A percentile compares a stretch with the other conserved stretches of the same genome.
These are phyloP conservation scores for Daldinia bambusicola DNA, from an alignment of 495 filamentous ascomycete species.

Conservation along the genomic window DNA sequence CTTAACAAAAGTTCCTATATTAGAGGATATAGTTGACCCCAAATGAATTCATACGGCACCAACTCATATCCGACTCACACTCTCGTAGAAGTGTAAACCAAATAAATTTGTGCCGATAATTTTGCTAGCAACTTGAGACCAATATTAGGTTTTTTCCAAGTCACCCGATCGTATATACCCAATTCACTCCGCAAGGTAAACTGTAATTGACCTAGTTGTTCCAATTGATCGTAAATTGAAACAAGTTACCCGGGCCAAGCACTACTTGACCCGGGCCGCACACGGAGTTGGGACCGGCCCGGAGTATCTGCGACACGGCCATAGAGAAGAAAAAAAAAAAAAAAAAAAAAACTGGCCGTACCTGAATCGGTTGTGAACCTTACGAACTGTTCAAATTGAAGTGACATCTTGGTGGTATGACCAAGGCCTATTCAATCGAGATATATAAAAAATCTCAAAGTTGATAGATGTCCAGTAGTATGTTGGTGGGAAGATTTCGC, in stretches of 20 bases:
- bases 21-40: too few relatives aligned
- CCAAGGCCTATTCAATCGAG: neutral
- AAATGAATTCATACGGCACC: neutral
- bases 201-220: neutral
- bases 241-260: neutral
- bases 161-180: neutral
- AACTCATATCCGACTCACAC: neutral
- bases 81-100: neutral
- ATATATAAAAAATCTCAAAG: neutral
- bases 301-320: neutral
- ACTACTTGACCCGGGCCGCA: conserved; percentile 9
- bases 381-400: conserved; percentile 53
- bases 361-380: conserved; percentile 58
- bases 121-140: neutral
- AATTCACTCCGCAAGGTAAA: neutral
- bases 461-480: neutral
- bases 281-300: neutral
- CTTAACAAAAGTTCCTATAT: neutral
- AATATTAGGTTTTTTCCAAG: neutral
- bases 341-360: conserved; percentile 36
- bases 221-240: neutral
- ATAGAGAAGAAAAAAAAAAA: conserved; percentile 12
- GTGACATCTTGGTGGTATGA: conserved; percentile 32
- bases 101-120: neutral
- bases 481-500: neutral